phyloP scores from a whole-genome alignment of 1,284 basidiomycete genomes.

The Sporisorium exsertum region DNA sequence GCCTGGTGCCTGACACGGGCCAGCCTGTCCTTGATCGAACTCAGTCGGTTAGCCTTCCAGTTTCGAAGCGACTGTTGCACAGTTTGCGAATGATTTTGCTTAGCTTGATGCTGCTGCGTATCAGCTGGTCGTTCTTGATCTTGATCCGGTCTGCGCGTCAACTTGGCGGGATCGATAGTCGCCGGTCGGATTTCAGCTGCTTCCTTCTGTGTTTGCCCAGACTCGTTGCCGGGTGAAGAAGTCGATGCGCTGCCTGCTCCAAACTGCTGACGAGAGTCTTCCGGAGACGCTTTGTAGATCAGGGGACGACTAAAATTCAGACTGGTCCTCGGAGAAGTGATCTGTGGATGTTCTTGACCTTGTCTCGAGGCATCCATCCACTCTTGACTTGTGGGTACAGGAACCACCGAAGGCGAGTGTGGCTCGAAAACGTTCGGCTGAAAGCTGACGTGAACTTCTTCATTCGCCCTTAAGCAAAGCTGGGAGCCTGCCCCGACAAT shows the following conservation, averaged over 20 bases:
- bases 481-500: not conserved
- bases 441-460: not conserved
- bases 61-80: slow-evolving; percentile 14
- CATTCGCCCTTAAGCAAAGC: not conserved
- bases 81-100: not conserved
- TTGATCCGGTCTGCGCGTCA: not conserved
- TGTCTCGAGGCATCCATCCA: not conserved
- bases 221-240: not conserved
- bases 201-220: not conserved
- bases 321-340: not conserved
- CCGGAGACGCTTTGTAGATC: not conserved
- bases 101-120: not conserved
- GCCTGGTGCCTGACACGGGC: slow-evolving; percentile 13
- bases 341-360: not conserved
- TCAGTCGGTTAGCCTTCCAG: slow-evolving; percentile 23
- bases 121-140: not conserved
- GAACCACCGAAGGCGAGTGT: not conserved
- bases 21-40: slow-evolving; percentile 20
- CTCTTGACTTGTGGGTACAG: not conserved
- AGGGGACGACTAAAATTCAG: slow-evolving; percentile 6
- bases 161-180: not conserved
- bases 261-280: not conserved
- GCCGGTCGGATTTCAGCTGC: not conserved
- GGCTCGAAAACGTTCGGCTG: not conserved
- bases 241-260: not conserved